Evolutionary conservation across 2,329 filamentous ascomycete genomes (phyloP), one percentile per base, ranked within the genome.

Genomic region (Xylariaceae sp.): DNA sequence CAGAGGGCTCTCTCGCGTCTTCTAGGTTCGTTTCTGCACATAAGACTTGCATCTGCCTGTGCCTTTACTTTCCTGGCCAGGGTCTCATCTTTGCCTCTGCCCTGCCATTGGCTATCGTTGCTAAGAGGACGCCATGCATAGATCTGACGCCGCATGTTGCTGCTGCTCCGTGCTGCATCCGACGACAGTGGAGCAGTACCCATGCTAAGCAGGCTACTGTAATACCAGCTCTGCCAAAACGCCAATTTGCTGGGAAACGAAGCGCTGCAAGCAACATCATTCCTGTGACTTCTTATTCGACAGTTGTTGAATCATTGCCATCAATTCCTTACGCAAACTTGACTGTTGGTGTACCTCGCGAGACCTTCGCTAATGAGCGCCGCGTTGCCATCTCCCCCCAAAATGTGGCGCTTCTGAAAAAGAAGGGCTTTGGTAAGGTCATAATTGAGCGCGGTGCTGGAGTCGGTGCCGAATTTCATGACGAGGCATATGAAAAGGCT

Each of bases 361-460:
- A 96, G 68, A 86, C 81, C n/a, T 90, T 80, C 61, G 80, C 83
- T 1, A 82, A 85, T 50, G 90, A 96, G 71, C 83, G 86, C 39
- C 87, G 90, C 44, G 90, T 95, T 12, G 89, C 90, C 30, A 77
- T 95, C 48, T 92, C 89, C 0, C 90, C 90, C 1, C 82, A 88
- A 56, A 95, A 95, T 71, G 88, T 90, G 14, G 80, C 85, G 2
- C 73, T 95, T 1, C 72, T 96, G 1, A 80, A 91, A 55, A 95
- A 95, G 67, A 95, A 95, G 67, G 90, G 90, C 32, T 94, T 90
- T 66, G 78, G 76, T 32, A 82, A 83, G 54, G 81, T 96, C 19
- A 71, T 95, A 2, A 79, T 96, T 35, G 88, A 95, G 71, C 81
- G 83, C 17, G 88, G 88, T 35, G 90, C 90, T n/a, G 90, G 90